Base-by-base conservation (phyloP, 768 basidiomycete species). In the Arthromyces matolae region DNA sequence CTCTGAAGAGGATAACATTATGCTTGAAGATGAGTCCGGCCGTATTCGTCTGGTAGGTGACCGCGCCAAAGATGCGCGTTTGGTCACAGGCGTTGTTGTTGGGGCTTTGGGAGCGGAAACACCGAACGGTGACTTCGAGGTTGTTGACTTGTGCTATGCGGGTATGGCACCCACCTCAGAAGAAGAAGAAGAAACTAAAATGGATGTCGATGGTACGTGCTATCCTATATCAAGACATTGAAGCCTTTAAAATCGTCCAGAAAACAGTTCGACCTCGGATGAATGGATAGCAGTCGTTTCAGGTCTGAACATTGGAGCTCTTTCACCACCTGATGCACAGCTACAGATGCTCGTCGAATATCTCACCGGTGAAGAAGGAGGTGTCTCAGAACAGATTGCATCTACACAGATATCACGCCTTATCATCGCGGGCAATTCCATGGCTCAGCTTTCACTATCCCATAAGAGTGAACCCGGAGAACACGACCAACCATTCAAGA, bases 1-100 rank as follows among this genome's bases (percentile, higher is more conserved):
- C 59, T 94, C 92, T 1, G 66, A 71, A 0, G 79, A 84, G 32
- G 96, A 99, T 60, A 78, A 70, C 49, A 67, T 94, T 23, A 91
- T 91, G 82, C 74, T 99, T 0, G 96, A 99, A 67, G 96, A 99
- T 63, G 96, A 98, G 67, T 91, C 88, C 2, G 96, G 96, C 0
- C 81, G 96, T 25, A 87, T 99, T 32, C 77, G 78, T 37, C 80
- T 99, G 13, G 89, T 94, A 0, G 96, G 96, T 5, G 79, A 84
- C 5, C 71, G 69, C 27, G 67, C 97, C 32, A 66, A 71, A 23
- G 72, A 74, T 13, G 78, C 79, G 8, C 70, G 71, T 37, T 69
- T 96, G 14, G 91, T 97, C 4, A 98, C 95, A 8, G 95, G 96
- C 1, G 81, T 97, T 20, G 90, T 98, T 57, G 75, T 93, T 47